phyloP scores from a whole-genome alignment of 495 filamentous ascomycete genomes.

The Talaromyces stipitatus region DNA sequence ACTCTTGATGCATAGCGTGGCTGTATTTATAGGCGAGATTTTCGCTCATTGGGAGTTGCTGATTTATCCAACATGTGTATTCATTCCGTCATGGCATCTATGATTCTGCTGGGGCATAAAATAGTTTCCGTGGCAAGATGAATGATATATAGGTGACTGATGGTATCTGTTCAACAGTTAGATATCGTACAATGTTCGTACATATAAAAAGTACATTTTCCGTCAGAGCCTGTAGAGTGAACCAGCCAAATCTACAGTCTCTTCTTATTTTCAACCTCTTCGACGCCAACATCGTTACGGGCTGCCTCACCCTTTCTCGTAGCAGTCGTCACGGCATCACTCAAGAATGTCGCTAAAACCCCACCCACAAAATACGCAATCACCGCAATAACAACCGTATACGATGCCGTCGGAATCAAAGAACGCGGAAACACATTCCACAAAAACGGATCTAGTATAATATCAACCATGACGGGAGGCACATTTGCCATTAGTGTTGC shows the following conservation, averaged over 20 bases:
- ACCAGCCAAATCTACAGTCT: not conserved
- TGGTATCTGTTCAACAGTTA: not conserved
- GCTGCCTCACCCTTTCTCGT: not conserved
- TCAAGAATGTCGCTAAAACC: constrained; percentile 12
- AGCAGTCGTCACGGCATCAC: not conserved
- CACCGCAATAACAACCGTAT: constrained; percentile 48
- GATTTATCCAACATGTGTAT: not conserved
- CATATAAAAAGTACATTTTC: not conserved
- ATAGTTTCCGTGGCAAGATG: not conserved
- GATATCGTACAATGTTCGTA: not conserved
- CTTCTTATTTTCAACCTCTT: not conserved
- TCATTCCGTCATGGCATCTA: not conserved
- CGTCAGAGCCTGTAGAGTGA: not conserved
- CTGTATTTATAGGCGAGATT: not conserved
- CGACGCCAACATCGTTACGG: not conserved
- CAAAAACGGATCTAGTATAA: constrained; percentile 83
- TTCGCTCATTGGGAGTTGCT: not conserved
- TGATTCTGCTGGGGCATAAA: not conserved
- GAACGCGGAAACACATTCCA: constrained; percentile 65
- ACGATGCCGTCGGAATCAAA: constrained; percentile 56
- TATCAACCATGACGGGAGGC: constrained; percentile 68
- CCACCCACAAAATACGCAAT: constrained; percentile 39
- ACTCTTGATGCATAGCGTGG: constrained; percentile 1
- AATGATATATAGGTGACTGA: not conserved
- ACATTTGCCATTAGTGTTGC: constrained; percentile 66